Conservation (phyloP, 1,284 basidiomycete genomes). For the Veloporphyrellus conicus region DNA sequence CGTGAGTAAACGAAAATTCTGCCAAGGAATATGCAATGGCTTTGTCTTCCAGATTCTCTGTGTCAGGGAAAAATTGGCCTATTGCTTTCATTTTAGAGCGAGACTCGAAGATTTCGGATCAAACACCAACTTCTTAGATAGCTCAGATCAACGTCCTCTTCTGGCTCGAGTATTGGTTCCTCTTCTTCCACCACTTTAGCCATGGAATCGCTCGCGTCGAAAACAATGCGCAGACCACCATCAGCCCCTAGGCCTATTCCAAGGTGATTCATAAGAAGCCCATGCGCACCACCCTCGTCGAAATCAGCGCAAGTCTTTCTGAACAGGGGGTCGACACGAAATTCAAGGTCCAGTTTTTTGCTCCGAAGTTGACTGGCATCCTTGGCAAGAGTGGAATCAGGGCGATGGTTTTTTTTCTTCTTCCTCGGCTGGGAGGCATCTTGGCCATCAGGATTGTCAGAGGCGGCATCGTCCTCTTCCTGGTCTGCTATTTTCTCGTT, state of each 20-base stretch:
- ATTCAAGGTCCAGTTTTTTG: conserved; percentile 94
- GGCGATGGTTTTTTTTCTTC: conserved; percentile 59
- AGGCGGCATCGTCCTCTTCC: conserved; percentile 58
- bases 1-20: conserved; percentile 74
- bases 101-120: conserved; percentile 2
- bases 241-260: conserved; percentile 73
- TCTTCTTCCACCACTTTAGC: conserved; percentile 75
- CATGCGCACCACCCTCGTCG: conserved; percentile 96
- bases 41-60: conserved; percentile 59
- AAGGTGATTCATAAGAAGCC: conserved; percentile 90
- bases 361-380: conserved; percentile 75
- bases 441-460: conserved; percentile 58
- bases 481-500: conserved; percentile 59
- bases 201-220: conserved; percentile 92
- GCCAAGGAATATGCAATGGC: conserved; percentile 78
- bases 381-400: conserved; percentile 83
- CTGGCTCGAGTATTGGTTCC: conserved; percentile 57
- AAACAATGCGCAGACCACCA: conserved; percentile 84
- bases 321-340: conserved; percentile 94
- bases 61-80: conserved; percentile 67
- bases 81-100: conserved; percentile 15
- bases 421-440: conserved; percentile 56
- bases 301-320: conserved; percentile 98
- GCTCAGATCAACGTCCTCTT: conserved; percentile 65
- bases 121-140: conserved; percentile 59